Base-by-base conservation (phyloP, 768 basidiomycete species). In the Boletellus sp. region DNA sequence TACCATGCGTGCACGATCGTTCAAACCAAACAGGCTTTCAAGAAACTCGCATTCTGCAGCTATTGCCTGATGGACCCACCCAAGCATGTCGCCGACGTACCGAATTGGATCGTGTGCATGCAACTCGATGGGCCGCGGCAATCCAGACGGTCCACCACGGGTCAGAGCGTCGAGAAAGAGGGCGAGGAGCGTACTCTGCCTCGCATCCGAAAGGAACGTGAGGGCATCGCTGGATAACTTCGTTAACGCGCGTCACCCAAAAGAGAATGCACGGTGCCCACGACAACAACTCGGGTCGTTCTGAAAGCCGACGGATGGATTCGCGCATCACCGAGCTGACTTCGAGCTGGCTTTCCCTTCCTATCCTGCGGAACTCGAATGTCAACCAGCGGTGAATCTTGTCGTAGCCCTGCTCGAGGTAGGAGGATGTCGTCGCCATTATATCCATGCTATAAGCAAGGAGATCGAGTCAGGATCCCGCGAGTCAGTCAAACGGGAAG, bases 71-170 rank as follows among this genome's bases (percentile, higher is more conserved):
- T 99, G 95, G 1, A 97, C 85, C 95, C 95, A 97, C 0, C 94
- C 95, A 8, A 98, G 82, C 90, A 98, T 98, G 69, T 98, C 95
- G 13, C 96, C 96, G 13, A 95, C 84, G 64, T 99, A 99, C 28
- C 95, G 84, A 56, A 93, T 78, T 0, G 96, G 95, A 65, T 99
- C 96, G 59, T 99, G 96, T 0, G 96, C 96, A 62, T 99, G 96
- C 3, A 99, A 76, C 65, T 98, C 96, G 54, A 99, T 98, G 1
- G 95, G 92, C 6, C 94, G 80, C 11, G 94, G 91, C 7, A 87
- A 73, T 36, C 88, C 91, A 35, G 83, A 86, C 1, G 84, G 89
- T 2, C 89, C 90, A 6, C 94, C 94, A 12, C 90, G 80, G 0
- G 94, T 97, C 9, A 98, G 74, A 0, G 94, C 93, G 13, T 85